These are phyloP conservation scores for Oidium heveae DNA, from an alignment of 2,329 filamentous ascomycete genomes.

Conservation along the genomic window DNA sequence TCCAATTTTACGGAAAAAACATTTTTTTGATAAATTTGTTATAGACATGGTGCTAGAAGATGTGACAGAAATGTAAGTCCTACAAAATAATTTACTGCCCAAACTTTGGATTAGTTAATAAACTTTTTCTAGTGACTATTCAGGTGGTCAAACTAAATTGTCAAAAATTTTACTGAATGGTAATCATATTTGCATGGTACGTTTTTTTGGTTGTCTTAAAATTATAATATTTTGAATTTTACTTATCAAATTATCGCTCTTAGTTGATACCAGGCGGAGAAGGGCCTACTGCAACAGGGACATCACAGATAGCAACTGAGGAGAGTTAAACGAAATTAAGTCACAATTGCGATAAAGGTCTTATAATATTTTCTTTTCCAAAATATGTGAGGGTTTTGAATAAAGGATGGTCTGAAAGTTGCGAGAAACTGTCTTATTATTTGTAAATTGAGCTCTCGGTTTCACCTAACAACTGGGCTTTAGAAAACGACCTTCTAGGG, in stretches of 20 bases:
- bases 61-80: conserved; percentile 73
- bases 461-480: too few species aligned
- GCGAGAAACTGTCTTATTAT: too few species aligned
- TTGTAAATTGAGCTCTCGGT: too few species aligned
- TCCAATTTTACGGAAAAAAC: too few species aligned
- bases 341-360: too few species aligned
- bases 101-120: conserved; percentile 16
- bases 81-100: not conserved
- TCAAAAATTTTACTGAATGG: conserved; percentile 90
- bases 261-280: conserved; percentile 60
- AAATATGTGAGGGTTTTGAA: too few species aligned
- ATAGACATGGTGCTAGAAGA: conserved; percentile 95
- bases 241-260: not conserved
- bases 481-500: too few species aligned
- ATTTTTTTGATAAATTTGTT: conserved; percentile 5
- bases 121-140: conserved; percentile 45
- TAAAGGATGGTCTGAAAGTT: too few species aligned
- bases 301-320: too few species aligned
- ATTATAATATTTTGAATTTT: not conserved
- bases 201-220: not conserved
- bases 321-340: too few species aligned
- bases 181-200: conserved; percentile 98
- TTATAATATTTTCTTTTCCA: too few species aligned
- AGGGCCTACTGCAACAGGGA: conserved; percentile 22
- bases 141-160: conserved; percentile 65